Evolutionary conservation across 805 yeast species (phyloP), one percentile per base, ranked within the genome.

Genomic region (Starmera caribaea): DNA sequence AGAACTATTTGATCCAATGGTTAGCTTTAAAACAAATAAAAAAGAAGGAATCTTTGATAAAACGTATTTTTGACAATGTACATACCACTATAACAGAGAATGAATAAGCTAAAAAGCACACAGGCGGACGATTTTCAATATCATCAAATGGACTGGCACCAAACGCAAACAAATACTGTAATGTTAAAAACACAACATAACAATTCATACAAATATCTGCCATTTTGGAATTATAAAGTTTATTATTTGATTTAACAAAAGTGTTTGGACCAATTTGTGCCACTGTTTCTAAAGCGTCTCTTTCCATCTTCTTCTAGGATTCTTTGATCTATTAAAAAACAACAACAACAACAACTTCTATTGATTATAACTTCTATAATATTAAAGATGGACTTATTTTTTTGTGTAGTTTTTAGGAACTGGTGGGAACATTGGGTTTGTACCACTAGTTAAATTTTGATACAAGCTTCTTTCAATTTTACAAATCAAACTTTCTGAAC

Each of bases 401-500:
- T 21, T 4, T 28, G 11, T 21, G 14, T 28, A 13, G n/a, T 34
- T 26, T 9, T 29, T 29, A 9, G 41, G 44, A 13, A 30, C 15
- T 13, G 41, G 42, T 26, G 39, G 42, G 21, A 26, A 36, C n/a
- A 32, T 13, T 4, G 35, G 41, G 15, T 30, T 36, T 15, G 27
- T 34, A 3, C 36, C 32, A 9, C 36, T 21, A 6, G 44, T 41
- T 12, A 54, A 37, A 14, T 37, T 38, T 1, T 37, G 17, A 32
- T 49, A 51, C 1, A 57, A 30, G 16, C 32, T 40, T 38, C 86
- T 61, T 51, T 81, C 89, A 11, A 74, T 38, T 11, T 62, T 61
- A 26, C 81, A 78, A 33, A 79, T 68, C 12, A 68, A 34, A 40
- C 73, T 69, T 21, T 67, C 58, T 1, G 82, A 71, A 34, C 64